Evolutionary conservation across 345 rosid species (phyloP).

Genomic region (Geranium brycei): DNA sequence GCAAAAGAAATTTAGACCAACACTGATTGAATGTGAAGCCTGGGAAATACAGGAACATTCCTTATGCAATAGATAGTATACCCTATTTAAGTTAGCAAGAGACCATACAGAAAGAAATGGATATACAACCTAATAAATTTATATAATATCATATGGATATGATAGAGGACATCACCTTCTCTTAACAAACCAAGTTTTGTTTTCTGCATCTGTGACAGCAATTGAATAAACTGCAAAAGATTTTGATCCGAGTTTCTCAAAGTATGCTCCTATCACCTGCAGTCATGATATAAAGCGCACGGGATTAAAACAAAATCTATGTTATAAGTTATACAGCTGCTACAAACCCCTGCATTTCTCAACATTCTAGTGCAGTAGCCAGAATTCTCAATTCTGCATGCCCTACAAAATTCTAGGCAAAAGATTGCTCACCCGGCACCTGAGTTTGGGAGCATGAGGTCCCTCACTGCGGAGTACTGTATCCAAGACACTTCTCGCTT

Average conservation of each 20-base stretch:
- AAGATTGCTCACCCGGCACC: conserved; percentile 58
- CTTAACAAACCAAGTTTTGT: conserved; percentile 79
- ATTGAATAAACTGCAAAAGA: conserved; percentile 98
- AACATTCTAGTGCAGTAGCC: background rate
- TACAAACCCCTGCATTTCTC: background rate
- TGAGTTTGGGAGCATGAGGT: conserved; percentile 42
- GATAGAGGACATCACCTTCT: conserved; percentile 62
- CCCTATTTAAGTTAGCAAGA: background rate
- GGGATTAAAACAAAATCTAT: conserved; percentile 5
- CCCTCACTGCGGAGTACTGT: conserved; percentile 33
- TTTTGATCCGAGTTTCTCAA: conserved; percentile 85
- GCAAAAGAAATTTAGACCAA: conserved; percentile 1
- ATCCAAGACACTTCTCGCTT: conserved; percentile 23
- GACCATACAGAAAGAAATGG: background rate
- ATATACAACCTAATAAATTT: background rate
- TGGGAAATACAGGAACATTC: no score
- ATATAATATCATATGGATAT: conserved; percentile 1
- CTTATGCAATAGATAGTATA: no score
- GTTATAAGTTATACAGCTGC: conserved; percentile 9
- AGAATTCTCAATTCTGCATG: conserved; percentile 1
- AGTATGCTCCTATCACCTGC: conserved; percentile 91
- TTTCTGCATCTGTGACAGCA: conserved; percentile 78
- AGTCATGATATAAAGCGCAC: background rate
- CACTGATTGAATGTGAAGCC: no score
- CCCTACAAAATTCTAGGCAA: conserved; percentile 10